These are phyloP conservation scores for Saturnispora bothae DNA, from an alignment of 805 yeast genomes.

Conservation along the genomic window DNA sequence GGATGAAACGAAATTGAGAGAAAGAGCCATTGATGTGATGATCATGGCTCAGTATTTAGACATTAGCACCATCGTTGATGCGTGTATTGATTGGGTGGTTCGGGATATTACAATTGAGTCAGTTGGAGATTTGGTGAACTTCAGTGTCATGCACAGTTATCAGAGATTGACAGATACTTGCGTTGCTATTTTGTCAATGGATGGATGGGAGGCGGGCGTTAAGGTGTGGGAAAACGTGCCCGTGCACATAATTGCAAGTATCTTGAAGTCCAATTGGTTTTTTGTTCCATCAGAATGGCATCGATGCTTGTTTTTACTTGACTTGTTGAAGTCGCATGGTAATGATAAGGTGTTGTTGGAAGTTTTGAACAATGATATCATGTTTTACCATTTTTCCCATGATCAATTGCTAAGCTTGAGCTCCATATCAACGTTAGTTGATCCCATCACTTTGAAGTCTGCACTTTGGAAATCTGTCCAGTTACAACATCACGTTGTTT, in stretches of 20 bases:
- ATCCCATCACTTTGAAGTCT: conserved; percentile 30
- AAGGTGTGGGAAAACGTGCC: conserved; percentile 41
- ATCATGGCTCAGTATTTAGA: conserved; percentile 42
- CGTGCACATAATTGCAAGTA: conserved; percentile 30
- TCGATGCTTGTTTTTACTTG: conserved; percentile 31
- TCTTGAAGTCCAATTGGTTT: conserved; percentile 39
- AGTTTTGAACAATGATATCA: conserved; percentile 32
- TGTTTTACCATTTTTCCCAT: conserved; percentile 40
- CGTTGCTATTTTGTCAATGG: conserved; percentile 26
- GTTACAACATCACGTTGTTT: conserved; percentile 22
- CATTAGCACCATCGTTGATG: conserved; percentile 35
- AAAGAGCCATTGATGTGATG: conserved; percentile 33
- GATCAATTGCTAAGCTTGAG: conserved; percentile 30
- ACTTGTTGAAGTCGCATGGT: conserved; percentile 4
- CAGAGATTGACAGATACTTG: conserved; percentile 8
- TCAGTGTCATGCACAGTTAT: conserved; percentile 5
- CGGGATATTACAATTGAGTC: conserved; percentile 1
- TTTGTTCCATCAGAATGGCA: conserved; percentile 49
- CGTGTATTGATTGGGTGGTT: conserved; percentile 13
- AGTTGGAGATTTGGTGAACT: conserved; percentile 4
- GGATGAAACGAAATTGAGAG: conserved; percentile 25
- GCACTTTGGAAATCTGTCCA: conserved; percentile 42
- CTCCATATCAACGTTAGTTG: conserved; percentile 29
- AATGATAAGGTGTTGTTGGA: conserved; percentile 20
- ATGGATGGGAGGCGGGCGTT: conserved; percentile 40